Evolutionary conservation across 2,329 filamentous ascomycete species (phyloP).

Genomic region (Microdochium paspali): DNA sequence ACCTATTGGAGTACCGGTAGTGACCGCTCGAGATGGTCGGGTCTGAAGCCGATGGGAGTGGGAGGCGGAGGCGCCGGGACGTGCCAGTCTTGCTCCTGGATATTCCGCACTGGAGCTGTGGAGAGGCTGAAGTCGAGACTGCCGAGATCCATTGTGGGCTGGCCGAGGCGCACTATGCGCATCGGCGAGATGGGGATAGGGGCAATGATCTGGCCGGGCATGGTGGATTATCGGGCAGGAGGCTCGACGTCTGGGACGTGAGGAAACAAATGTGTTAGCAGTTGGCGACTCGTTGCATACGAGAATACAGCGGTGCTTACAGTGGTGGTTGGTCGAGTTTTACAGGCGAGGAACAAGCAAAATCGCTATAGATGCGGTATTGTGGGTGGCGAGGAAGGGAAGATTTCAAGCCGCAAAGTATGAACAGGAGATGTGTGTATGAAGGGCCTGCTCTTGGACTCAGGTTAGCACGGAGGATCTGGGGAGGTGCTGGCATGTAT

Average conservation of each 20-base stretch:
- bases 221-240: neutral
- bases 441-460: too few species aligned
- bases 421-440: neutral
- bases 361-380: too few species aligned
- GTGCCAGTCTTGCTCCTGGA: conserved; percentile 49
- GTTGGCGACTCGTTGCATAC: too few species aligned
- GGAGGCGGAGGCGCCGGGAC: conserved; percentile 58
- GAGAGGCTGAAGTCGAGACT: conserved; percentile 42
- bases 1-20: conserved; percentile 6
- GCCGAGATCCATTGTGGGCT: conserved; percentile 39
- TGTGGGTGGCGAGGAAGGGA: neutral
- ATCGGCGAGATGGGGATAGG: neutral
- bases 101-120: conserved; percentile 38
- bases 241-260: neutral
- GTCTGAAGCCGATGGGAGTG: conserved; percentile 52
- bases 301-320: too few species aligned
- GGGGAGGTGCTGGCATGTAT: neutral
- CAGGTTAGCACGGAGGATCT: neutral
- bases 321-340: too few species aligned
- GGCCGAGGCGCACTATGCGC: conserved; percentile 8
- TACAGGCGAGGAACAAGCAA: too few species aligned
- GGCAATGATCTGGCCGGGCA: neutral
- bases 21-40: conserved; percentile 42
- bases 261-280: too few species aligned
- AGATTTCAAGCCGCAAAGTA: neutral